Conservation (phyloP, 2,329 filamentous ascomycete species). For the Verticillium albo-atrum region DNA sequence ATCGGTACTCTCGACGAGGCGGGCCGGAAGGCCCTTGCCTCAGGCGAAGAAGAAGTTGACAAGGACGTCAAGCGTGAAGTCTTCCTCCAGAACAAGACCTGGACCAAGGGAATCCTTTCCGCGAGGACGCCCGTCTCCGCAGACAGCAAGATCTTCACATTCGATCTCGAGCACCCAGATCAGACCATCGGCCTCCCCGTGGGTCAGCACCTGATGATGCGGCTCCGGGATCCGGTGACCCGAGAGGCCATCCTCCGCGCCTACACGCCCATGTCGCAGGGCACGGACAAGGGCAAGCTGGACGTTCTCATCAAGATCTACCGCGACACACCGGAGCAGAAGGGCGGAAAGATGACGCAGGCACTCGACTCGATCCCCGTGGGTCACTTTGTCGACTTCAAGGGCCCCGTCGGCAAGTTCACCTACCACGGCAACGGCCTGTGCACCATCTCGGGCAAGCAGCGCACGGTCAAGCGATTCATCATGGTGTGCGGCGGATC, state of each 20-base stretch:
- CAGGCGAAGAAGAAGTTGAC: constrained; percentile 26
- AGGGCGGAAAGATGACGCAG: constrained; percentile 77
- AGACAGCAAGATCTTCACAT: constrained; percentile 79
- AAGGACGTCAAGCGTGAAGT: constrained; percentile 42
- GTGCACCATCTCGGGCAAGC: constrained; percentile 55
- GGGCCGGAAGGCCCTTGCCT: constrained; percentile 47
- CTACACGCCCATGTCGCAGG: constrained; percentile 79
- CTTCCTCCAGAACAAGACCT: constrained; percentile 69
- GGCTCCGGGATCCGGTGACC: constrained; percentile 67
- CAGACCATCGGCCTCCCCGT: constrained; percentile 74
- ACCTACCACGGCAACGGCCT: constrained; percentile 67
- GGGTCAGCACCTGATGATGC: constrained; percentile 84
- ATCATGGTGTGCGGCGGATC: constrained; percentile 85
- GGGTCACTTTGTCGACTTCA: constrained; percentile 75
- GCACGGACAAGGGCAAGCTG: constrained; percentile 54
- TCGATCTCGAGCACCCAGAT: constrained; percentile 65
- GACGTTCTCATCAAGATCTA: constrained; percentile 84
- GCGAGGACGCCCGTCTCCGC: constrained; percentile 65
- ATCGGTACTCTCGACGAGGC: constrained; percentile 69
- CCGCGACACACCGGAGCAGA: constrained; percentile 48
- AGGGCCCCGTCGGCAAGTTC: constrained; percentile 84
- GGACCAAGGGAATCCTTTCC: constrained; percentile 70
- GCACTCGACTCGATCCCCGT: constrained; percentile 69
- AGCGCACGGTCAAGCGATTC: constrained; percentile 59
- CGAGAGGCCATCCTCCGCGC: constrained; percentile 73